A percentile compares a stretch with the other conserved stretches of the same genome.
These are phyloP conservation scores for Podaxis mareebaensis DNA, from an alignment of 768 basidiomycete species.

Conservation along the genomic window DNA sequence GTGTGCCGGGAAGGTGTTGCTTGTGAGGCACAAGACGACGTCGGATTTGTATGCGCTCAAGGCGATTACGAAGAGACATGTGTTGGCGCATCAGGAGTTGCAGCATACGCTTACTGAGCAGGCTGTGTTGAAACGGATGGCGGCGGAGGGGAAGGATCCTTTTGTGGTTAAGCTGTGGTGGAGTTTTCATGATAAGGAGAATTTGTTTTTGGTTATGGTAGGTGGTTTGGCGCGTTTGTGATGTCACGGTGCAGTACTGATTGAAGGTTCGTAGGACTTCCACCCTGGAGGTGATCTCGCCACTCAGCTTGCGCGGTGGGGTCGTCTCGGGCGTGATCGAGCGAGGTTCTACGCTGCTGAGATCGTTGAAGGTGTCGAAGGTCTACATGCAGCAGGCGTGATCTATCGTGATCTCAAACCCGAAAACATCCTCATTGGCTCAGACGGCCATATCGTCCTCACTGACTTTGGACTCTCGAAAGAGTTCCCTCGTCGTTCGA, in stretches of 20 bases:
- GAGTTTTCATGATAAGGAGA: conserved; percentile 98
- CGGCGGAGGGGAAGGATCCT: conserved; percentile 83
- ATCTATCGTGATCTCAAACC: conserved; percentile 98
- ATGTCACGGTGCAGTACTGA: neutral
- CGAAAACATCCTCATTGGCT: conserved; percentile 93
- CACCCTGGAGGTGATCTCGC: conserved; percentile 96
- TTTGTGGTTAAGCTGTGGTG: conserved; percentile 97
- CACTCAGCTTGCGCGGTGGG: conserved; percentile 96
- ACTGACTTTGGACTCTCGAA: conserved; percentile 97
- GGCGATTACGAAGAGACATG: conserved; percentile 97
- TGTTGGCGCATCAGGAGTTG: conserved; percentile 94
- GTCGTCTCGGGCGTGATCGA: conserved; percentile 87
- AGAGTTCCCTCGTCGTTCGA: conserved; percentile 69
- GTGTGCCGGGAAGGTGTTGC: conserved; percentile 94
- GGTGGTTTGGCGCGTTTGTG: conserved; percentile 25
- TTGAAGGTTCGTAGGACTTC: conserved; percentile 62
- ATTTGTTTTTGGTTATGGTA: conserved; percentile 95
- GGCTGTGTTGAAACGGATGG: conserved; percentile 92
- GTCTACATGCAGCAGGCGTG: conserved; percentile 90
- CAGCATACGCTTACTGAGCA: conserved; percentile 97
- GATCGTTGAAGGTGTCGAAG: conserved; percentile 95
- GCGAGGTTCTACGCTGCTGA: conserved; percentile 98
- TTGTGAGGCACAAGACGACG: conserved; percentile 80
- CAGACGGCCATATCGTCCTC: conserved; percentile 93
- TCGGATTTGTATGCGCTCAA: conserved; percentile 87